Evolutionary conservation across 345 rosid species (phyloP), one percentile per base, ranked within the genome.

Genomic region (Psidium guajava): DNA sequence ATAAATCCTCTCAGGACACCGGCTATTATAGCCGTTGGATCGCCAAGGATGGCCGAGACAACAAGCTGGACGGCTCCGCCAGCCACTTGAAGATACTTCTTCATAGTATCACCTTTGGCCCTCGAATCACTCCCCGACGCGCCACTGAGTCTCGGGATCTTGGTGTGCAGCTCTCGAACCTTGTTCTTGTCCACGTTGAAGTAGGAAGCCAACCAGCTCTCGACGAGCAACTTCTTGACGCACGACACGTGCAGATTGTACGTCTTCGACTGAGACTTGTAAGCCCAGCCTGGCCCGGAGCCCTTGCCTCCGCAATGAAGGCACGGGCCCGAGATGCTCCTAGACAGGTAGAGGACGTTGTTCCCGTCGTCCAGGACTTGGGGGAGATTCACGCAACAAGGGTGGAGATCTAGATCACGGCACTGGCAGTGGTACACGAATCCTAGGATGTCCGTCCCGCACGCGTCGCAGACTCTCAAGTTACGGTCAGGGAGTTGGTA

Each of bases 181-280:
- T 77, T 89, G 57, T 86, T 83, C 84, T 84, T 87, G 49, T 87
- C 92, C 36, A 83, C 87, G 6, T 86, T 88, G 47, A 89, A 82
- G 81, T 89, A 88, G 84, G 83, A 83, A 2, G 84, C 89, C 50
- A 88, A 80, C 92, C 92, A 89, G 69, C 89, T 89, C 85, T 92
- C 94, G 44, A 86, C 89, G 12, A 91, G 85, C 87, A 91, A 44
- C 89, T 90, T 91, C 86, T 90, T 90, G 11, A 87, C 93, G 86
- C 94, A 92, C 12, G 90, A 85, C n/a, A 92, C 92, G 36, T 92
- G 94, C 47, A 92, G 90, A 84, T 89, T 90, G 53, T 90, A 91
- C 7, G 51, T 80, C 90, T 88, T 91, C 83, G 92, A 89, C 36
- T 56, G 73, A 1, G 91, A 88, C 85, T 91, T 83, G 84, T 92